phyloP scores from a whole-genome alignment of 805 yeast species.

The Wickerhamiella galacta region DNA sequence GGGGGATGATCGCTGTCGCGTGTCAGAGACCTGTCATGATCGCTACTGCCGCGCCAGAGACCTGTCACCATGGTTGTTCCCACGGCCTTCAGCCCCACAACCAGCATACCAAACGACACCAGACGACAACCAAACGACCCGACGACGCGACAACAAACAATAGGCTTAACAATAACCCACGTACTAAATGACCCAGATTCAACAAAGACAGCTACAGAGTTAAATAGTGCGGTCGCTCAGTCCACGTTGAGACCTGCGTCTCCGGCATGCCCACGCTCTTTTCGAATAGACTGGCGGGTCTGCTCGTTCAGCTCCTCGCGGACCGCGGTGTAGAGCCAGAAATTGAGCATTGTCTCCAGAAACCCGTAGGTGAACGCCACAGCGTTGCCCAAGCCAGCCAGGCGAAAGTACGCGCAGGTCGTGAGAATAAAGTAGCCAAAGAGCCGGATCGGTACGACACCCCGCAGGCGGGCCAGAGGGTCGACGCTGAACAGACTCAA shows the following conservation, averaged over 20 bases:
- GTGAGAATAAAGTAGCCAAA: slow-evolving; percentile 14
- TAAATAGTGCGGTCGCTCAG: no score
- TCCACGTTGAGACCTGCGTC: not conserved
- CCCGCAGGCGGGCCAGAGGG: slow-evolving; percentile 13
- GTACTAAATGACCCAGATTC: no score
- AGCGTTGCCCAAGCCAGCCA: slow-evolving; percentile 15
- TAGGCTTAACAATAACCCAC: no score
- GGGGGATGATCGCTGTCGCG: no score
- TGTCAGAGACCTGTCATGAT: no score
- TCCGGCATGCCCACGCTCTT: slow-evolving; percentile 11
- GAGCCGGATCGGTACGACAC: slow-evolving; percentile 18
- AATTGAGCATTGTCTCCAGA: slow-evolving; percentile 19
- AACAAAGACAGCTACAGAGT: no score
- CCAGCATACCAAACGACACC: no score
- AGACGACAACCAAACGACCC: no score
- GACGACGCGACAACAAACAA: no score
- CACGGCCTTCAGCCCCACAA: no score
- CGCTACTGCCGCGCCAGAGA: no score
- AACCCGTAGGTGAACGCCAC: slow-evolving; percentile 20
- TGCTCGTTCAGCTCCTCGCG: slow-evolving; percentile 23
- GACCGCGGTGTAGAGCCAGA: slow-evolving; percentile 16
- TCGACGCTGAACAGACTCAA: slow-evolving; percentile 13
- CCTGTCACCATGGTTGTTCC: no score
- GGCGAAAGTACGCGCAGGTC: slow-evolving; percentile 12
- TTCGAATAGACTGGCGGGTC: slow-evolving; percentile 10